Percentiles rank a stretch among this genome's conserved stretches.
Evolutionary conservation across 1,284 basidiomycete genomes (phyloP).

Genomic region (Leucoagaricus sp.): DNA sequence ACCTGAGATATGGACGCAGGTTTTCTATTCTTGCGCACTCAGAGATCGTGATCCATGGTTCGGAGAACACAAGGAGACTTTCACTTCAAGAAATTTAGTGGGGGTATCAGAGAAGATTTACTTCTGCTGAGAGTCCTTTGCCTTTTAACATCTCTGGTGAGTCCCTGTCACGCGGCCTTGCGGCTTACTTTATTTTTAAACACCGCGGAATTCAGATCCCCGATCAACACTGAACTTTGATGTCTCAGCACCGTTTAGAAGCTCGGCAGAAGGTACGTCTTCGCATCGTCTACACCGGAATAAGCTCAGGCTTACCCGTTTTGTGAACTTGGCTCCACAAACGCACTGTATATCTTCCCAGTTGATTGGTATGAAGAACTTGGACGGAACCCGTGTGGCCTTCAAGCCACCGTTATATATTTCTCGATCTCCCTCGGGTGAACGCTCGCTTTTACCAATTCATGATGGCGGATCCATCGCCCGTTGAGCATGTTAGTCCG

Average conservation of each 20-base stretch:
- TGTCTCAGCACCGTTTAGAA: too few relatives aligned
- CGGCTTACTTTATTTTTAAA: not conserved
- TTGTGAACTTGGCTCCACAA: not conserved
- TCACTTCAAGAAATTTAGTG: too few relatives aligned
- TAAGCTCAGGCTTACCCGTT: not conserved
- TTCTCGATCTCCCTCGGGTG: not conserved
- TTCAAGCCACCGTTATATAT: not conserved
- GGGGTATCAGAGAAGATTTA: too few relatives aligned
- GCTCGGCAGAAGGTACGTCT: not conserved
- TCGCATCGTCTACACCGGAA: not conserved
- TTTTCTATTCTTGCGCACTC: too few relatives aligned
- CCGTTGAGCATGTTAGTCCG: not conserved
- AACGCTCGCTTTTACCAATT: not conserved
- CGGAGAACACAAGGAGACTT: too few relatives aligned
- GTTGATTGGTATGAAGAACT: not conserved
- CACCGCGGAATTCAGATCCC: not conserved
- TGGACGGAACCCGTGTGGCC: not conserved
- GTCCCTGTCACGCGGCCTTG: not conserved
- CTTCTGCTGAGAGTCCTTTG: not conserved
- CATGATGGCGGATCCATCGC: not conserved
- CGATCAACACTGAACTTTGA: not conserved
- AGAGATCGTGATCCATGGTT: too few relatives aligned
- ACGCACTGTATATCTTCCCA: not conserved
- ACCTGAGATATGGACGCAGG: too few relatives aligned
- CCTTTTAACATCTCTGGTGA: not conserved